Conservation (phyloP, 225 moss, liverwort and hornwort genomes). For the Marchantia paleacea region DNA sequence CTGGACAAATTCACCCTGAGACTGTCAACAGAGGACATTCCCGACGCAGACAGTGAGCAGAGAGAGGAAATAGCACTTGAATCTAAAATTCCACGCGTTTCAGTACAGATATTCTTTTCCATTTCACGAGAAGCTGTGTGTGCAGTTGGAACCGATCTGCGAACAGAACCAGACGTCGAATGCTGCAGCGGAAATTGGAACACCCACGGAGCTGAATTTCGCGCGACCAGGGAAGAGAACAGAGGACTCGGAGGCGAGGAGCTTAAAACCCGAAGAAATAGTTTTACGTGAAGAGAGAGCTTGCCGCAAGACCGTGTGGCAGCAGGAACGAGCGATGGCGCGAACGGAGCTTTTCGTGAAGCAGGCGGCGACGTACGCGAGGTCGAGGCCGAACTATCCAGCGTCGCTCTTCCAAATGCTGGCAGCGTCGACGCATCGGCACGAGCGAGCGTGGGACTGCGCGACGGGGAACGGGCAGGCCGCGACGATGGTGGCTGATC, state of each 20-base stretch:
- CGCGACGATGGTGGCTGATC: constrained; percentile 52
- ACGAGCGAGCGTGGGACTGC: constrained; percentile 73
- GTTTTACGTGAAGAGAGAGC: no score
- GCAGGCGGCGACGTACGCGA: constrained; percentile 55
- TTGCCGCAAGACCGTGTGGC: no score
- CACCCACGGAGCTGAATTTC: not conserved
- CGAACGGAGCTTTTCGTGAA: constrained; percentile 48
- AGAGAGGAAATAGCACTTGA: no score
- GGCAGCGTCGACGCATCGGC: constrained; percentile 52
- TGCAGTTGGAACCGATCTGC: no score
- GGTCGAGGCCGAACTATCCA: constrained; percentile 47
- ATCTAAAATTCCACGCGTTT: no score
- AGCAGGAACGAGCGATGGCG: constrained; percentile 17
- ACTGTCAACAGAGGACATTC: not conserved
- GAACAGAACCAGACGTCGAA: no score
- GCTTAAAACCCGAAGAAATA: no score
- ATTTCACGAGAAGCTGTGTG: no score
- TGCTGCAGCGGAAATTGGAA: not conserved
- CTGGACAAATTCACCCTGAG: no score
- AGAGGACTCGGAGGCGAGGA: not conserved
- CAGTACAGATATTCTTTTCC: no score
- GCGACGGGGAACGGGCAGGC: constrained; percentile 84
- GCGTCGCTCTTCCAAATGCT: constrained; percentile 48
- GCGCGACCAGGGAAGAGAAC: not conserved
- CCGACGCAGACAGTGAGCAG: not conserved